Evolutionary conservation across 2,329 filamentous ascomycete genomes (phyloP).

Genomic region (Rutstroemia sydowiana): DNA sequence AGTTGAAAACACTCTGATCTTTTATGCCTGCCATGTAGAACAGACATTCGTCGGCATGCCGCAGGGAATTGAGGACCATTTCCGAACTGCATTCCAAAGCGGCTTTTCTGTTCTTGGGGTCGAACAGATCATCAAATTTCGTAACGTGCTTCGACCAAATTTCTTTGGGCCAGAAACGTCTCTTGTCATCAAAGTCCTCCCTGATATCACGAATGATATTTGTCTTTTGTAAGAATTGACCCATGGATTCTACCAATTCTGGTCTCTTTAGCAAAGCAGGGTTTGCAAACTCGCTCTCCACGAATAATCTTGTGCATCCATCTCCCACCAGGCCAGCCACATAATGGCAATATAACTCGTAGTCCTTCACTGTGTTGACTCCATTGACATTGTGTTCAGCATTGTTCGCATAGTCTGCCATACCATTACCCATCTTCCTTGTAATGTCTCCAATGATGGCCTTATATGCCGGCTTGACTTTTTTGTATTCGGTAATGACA

Average conservation of each 20-base stretch:
- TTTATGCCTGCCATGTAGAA: constrained; percentile 93
- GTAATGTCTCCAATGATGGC: constrained; percentile 90
- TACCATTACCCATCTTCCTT: constrained; percentile 92
- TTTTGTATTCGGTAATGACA: constrained; percentile 79
- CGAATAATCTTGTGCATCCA: constrained; percentile 83
- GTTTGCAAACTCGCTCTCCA: constrained; percentile 80
- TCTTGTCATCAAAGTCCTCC: constrained; percentile 81
- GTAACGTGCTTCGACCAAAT: constrained; percentile 96
- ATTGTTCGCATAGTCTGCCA: constrained; percentile 91
- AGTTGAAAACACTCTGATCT: constrained; percentile 98
- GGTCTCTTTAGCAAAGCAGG: constrained; percentile 71
- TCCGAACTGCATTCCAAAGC: constrained; percentile 84
- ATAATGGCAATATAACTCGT: constrained; percentile 96
- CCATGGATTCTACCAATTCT: constrained; percentile 89
- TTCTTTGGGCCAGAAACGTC: constrained; percentile 91
- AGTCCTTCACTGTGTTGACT: constrained; percentile 77
- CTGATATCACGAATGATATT: constrained; percentile 96
- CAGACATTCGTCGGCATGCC: constrained; percentile 85
- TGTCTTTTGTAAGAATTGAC: constrained; percentile 93
- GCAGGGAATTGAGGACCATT: constrained; percentile 86
- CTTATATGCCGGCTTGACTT: constrained; percentile 77
- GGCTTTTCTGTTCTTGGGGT: constrained; percentile 66
- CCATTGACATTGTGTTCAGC: constrained; percentile 73
- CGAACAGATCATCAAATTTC: constrained; percentile 83
- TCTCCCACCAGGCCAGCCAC: constrained; percentile 98